phyloP scores from a whole-genome alignment of 1,139 yeast species.

The Yamadazyma jaroonii region DNA sequence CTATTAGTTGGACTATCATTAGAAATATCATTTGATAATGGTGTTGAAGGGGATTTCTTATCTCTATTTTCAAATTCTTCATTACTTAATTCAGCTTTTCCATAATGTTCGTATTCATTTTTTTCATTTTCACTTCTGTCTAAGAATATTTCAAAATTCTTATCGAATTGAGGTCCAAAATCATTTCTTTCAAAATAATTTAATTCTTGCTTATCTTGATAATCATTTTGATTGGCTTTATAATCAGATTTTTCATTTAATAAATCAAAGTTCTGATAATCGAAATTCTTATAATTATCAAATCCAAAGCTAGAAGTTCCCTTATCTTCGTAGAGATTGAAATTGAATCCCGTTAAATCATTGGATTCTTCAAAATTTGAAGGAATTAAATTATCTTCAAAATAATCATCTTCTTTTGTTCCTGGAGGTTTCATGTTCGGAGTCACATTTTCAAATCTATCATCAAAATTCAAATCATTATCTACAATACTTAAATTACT shows the following conservation, averaged over 20 bases:
- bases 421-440: constrained; percentile 46
- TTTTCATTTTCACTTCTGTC: background rate
- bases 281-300: background rate
- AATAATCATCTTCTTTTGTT: constrained; percentile 29
- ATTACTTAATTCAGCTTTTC: background rate
- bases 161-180: background rate
- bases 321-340: constrained; percentile 17
- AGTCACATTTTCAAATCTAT: constrained; percentile 22
- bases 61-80: background rate
- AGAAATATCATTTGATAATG: constrained; percentile 6
- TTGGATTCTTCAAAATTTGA: constrained; percentile 12
- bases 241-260: background rate
- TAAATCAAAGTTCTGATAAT: background rate
- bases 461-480: constrained; percentile 14
- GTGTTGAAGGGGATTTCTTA: constrained; percentile 7
- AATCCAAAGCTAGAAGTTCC: background rate
- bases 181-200: background rate
- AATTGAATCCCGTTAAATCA: constrained; percentile 22
- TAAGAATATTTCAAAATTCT: background rate
- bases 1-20: constrained; percentile 5
- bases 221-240: background rate
- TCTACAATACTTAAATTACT: constrained; percentile 11
- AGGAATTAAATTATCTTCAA: constrained; percentile 20
- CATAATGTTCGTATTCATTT: background rate
- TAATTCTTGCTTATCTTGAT: background rate